Conservation (phyloP, 257 asterid genomes). For the Ilex aquifolium region DNA sequence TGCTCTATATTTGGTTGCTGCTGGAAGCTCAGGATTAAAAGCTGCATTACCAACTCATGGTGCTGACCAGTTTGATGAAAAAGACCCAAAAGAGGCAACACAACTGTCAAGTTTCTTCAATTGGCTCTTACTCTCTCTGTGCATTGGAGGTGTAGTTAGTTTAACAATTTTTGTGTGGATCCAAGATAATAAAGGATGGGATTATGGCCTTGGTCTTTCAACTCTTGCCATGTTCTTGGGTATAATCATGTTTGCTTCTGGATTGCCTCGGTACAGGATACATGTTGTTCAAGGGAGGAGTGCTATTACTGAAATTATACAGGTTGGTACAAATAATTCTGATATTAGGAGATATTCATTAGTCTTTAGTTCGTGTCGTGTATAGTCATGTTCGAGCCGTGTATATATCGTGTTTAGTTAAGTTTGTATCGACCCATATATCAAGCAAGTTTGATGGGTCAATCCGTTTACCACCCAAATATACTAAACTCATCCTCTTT, state of each 20-base stretch:
- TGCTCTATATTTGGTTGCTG: slow-evolving; percentile 45
- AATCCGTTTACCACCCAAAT: no score
- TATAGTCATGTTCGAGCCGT: no score
- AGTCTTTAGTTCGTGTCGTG: no score
- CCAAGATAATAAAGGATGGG: slow-evolving; percentile 78
- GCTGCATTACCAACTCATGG: slow-evolving; percentile 75
- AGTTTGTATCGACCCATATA: no score
- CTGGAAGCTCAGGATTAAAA: slow-evolving; percentile 58
- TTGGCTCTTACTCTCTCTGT: slow-evolving; percentile 46
- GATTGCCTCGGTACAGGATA: slow-evolving; percentile 51
- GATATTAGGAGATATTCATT: no score
- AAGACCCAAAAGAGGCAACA: slow-evolving; percentile 43
- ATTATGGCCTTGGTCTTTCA: slow-evolving; percentile 44
- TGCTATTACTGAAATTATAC: slow-evolving; percentile 48
- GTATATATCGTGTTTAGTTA: no score
- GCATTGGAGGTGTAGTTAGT: slow-evolving; percentile 57
- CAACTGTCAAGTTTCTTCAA: slow-evolving; percentile 64
- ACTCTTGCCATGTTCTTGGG: slow-evolving; percentile 49
- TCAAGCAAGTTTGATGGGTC: no score
- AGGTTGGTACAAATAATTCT: slow-evolving; percentile 26
- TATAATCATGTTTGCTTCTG: slow-evolving; percentile 28
- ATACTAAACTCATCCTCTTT: no score
- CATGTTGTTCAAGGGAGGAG: slow-evolving; percentile 56
- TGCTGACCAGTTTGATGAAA: slow-evolving; percentile 72
- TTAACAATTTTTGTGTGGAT: slow-evolving; percentile 60